Percentiles rank a stretch among this genome's conserved stretches.
These are phyloP conservation scores for Syzygium jambos DNA, from an alignment of 345 rosid genomes.

Conservation along the genomic window DNA sequence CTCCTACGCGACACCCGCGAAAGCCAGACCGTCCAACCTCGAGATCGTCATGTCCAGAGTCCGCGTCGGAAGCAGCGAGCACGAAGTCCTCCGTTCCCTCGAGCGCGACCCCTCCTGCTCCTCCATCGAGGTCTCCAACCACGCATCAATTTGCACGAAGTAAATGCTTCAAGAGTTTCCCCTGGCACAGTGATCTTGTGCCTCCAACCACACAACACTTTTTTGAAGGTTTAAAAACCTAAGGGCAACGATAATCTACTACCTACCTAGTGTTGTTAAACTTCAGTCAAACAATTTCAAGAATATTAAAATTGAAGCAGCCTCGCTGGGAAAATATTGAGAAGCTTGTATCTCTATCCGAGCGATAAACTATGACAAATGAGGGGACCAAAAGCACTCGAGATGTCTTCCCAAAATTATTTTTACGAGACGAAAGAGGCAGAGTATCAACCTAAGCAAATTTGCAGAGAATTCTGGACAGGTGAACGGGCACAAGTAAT, in stretches of 20 bases:
- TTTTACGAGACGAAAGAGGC: background rate
- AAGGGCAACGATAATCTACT: background rate
- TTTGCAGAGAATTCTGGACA: background rate
- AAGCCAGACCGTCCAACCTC: background rate
- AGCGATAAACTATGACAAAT: background rate
- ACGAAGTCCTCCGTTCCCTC: constrained; percentile 40
- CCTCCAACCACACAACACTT: background rate
- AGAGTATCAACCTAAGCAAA: background rate
- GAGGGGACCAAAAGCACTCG: background rate
- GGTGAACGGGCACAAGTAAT: background rate
- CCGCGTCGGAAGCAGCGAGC: constrained; percentile 27
- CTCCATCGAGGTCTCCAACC: constrained; percentile 22
- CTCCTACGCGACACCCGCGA: background rate
- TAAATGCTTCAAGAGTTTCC: background rate
- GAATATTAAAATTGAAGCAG: background rate
- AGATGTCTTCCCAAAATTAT: background rate
- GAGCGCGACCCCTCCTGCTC: constrained; percentile 24
- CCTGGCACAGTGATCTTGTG: background rate
- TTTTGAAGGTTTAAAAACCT: background rate
- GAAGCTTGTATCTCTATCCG: background rate
- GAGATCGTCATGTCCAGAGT: constrained; percentile 20
- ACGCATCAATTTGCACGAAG: too few species aligned
- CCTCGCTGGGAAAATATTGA: background rate
- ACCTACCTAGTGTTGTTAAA: background rate
- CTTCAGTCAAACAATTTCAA: background rate